These are phyloP conservation scores for Alternaria tenuissima DNA, from an alignment of 2,329 filamentous ascomycete species.

Conservation along the genomic window DNA sequence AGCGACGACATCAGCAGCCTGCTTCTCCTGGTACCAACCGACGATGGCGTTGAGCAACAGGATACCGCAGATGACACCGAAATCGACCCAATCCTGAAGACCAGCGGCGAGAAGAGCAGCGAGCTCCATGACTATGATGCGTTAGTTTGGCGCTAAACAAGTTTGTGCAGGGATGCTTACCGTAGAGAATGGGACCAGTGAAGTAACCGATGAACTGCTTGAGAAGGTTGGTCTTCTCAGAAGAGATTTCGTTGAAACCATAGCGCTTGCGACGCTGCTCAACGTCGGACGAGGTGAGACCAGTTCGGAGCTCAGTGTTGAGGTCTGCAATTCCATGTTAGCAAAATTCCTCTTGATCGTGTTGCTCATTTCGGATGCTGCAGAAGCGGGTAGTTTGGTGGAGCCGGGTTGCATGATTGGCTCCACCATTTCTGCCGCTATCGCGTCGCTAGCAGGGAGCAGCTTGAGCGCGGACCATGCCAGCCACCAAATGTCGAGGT, in stretches of 20 bases:
- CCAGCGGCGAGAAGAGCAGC: conserved; percentile 77
- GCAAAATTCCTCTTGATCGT: conserved; percentile 11
- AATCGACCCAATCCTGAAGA: conserved; percentile 76
- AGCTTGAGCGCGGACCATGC: conserved; percentile 28
- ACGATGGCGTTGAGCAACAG: conserved; percentile 77
- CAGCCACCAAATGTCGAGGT: conserved; percentile 20
- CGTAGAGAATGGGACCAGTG: conserved; percentile 78
- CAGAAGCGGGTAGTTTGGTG: conserved; percentile 27
- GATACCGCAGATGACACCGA: conserved; percentile 80
- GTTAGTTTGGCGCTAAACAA: conserved; percentile 21
- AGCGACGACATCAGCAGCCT: conserved; percentile 73
- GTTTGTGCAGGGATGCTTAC: conserved; percentile 58
- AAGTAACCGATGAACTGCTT: conserved; percentile 79
- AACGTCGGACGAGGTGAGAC: conserved; percentile 67
- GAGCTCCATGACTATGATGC: conserved; percentile 72
- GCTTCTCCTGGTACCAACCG: conserved; percentile 84
- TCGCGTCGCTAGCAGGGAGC: conserved; percentile 13
- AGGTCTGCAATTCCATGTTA: conserved; percentile 59
- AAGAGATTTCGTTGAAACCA: conserved; percentile 75
- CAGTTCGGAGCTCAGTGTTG: conserved; percentile 71
- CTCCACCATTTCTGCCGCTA: conserved; percentile 26
- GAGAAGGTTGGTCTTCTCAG: conserved; percentile 79
- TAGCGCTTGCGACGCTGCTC: conserved; percentile 70
- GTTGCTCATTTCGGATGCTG: conserved; percentile 13
- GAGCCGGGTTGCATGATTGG: conserved; percentile 28